Evolutionary conservation across 2,329 filamentous ascomycete species (phyloP), one percentile per base, ranked within the genome.

Genomic region (Zopfia rhizophila): DNA sequence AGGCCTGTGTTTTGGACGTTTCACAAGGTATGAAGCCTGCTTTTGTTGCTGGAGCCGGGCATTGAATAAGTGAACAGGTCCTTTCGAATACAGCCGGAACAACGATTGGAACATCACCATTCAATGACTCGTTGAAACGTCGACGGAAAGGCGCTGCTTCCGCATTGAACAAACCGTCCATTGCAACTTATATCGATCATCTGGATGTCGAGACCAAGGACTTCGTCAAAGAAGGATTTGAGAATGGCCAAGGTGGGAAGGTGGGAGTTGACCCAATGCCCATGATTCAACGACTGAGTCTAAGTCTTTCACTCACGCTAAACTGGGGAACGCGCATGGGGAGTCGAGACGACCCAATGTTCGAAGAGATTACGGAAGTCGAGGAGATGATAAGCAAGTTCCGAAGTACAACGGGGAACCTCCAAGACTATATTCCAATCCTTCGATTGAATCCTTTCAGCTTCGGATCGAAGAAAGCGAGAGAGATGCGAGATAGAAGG

Each of bases 31-130:
- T n/a, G 49, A 8, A 6, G 8, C 14, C 16, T 32, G 14, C 29
- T 10, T 6, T 18, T 18, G 19, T 7, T 30, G 12, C 18, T 19
- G 16, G 16, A 31, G 12, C 18, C 7, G 12, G 11, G 11, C 13
- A 29, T 14, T 50, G 56, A 35, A 61, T 13, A 7, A 14, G 4
- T 7, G 5, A 8, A 3, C 24, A 84, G 81, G 80, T 86, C 2
- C 74, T 87, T 2, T 85, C 82, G 2, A 83, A 85, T 30, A 87
- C 85, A 0, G 81, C 84, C 1, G 84, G 85, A 5, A 87, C 84
- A 1, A 88, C 85, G 0, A 87, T 88, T 44, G 85, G 85, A 0
- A 88, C 85, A 0, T 85, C 82, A 1, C 85, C 85, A 0, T 88
- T 85, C 61, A 84, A 80, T 41, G 84, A 88, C 3, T 84, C 81